Evolutionary conservation across 805 yeast genomes (phyloP).

Genomic region (Wickerhamomyces queroliae): DNA sequence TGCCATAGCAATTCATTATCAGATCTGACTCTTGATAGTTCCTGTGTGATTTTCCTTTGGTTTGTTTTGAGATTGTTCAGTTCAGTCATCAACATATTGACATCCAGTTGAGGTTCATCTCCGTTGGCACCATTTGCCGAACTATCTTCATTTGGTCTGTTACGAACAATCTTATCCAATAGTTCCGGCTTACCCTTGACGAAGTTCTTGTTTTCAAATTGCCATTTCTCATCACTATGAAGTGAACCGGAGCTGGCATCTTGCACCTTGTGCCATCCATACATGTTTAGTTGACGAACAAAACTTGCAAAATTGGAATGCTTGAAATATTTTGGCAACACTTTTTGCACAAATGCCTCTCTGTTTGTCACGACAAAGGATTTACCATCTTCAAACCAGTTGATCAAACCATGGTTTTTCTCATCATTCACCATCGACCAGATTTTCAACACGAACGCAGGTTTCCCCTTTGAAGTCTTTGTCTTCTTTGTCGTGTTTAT

Average conservation of each 20-base stretch:
- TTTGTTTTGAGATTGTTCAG: slow-evolving; percentile 70
- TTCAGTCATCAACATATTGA: slow-evolving; percentile 51
- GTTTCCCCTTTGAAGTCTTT: slow-evolving; percentile 45
- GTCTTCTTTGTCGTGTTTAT: background rate
- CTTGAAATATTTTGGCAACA: slow-evolving; percentile 89
- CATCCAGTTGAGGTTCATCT: slow-evolving; percentile 4
- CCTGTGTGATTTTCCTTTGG: slow-evolving; percentile 79
- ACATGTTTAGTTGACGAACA: slow-evolving; percentile 95
- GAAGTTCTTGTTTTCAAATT: slow-evolving; percentile 81
- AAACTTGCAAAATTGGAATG: slow-evolving; percentile 94
- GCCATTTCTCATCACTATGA: slow-evolving; percentile 76
- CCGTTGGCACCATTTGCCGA: slow-evolving; percentile 7
- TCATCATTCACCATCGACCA: slow-evolving; percentile 95
- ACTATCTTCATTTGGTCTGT: slow-evolving; percentile 34
- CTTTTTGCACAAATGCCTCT: slow-evolving; percentile 73
- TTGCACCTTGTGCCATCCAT: slow-evolving; percentile 98
- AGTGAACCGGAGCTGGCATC: slow-evolving; percentile 77
- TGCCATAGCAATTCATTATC: slow-evolving; percentile 92
- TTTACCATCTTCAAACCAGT: slow-evolving; percentile 83
- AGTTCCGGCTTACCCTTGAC: slow-evolving; percentile 74
- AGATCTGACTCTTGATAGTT: slow-evolving; percentile 71
- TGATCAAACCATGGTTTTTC: slow-evolving; percentile 59
- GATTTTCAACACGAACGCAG: slow-evolving; percentile 88
- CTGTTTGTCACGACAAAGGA: slow-evolving; percentile 81
- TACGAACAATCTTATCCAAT: slow-evolving; percentile 79